phyloP scores from a whole-genome alignment of 257 asterid species.

The Osmanthus fragrans region DNA sequence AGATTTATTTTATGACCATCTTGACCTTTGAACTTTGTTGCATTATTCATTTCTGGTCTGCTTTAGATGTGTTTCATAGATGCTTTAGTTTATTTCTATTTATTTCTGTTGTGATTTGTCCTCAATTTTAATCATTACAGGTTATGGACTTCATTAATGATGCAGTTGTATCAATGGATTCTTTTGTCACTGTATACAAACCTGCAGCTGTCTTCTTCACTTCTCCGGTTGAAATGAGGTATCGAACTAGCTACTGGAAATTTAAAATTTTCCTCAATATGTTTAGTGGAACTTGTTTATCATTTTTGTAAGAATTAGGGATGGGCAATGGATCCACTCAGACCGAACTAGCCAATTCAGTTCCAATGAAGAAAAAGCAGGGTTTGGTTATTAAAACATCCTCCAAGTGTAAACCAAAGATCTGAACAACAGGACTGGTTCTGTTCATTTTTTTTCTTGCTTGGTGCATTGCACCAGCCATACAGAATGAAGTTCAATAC shows the following conservation, averaged over 20 bases:
- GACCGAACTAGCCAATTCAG: neutral
- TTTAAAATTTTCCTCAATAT: neutral
- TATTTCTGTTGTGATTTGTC: slow-evolving; percentile 10
- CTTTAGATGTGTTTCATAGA: neutral
- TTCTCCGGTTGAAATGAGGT: slow-evolving; percentile 81
- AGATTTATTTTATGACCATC: neutral
- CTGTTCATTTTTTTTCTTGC: neutral
- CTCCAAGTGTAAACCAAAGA: neutral
- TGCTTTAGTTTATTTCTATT: slow-evolving; percentile 1
- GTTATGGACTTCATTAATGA: slow-evolving; percentile 97
- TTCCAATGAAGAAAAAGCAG: neutral
- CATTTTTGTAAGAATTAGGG: neutral
- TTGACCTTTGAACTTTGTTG: slow-evolving; percentile 15
- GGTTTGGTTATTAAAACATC: neutral
- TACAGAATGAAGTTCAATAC: no score
- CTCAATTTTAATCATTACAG: slow-evolving; percentile 41
- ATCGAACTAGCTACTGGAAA: slow-evolving; percentile 21
- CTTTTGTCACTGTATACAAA: slow-evolving; percentile 73
- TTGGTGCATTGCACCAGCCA: no score
- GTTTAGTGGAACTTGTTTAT: neutral
- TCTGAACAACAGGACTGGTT: neutral
- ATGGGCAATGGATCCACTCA: neutral
- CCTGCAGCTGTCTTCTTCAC: slow-evolving; percentile 74
- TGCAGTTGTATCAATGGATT: slow-evolving; percentile 82
- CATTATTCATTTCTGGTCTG: slow-evolving; percentile 15